Evolutionary conservation across 345 rosid species (phyloP).

Genomic region (Durio zibethinus): DNA sequence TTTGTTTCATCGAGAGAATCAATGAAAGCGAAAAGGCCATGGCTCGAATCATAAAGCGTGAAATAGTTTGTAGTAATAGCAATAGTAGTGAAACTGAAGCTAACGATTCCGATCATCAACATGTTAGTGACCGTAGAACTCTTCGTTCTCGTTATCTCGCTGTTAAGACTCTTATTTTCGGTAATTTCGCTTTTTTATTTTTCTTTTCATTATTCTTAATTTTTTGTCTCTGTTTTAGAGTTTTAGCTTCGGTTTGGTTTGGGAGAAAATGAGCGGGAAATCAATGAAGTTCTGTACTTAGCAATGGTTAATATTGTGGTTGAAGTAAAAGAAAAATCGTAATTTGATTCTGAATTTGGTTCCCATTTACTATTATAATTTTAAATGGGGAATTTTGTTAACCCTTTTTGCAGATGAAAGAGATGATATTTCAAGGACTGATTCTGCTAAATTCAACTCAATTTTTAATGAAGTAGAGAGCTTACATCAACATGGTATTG

Average conservation of each 20-base stretch:
- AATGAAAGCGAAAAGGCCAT: background rate
- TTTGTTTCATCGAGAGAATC: background rate
- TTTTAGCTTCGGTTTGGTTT: background rate
- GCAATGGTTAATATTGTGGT: background rate
- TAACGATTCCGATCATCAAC: background rate
- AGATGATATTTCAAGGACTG: conserved; percentile 29
- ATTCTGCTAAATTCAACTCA: conserved; percentile 27
- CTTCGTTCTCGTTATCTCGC: conserved; percentile 37
- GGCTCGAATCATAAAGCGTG: background rate
- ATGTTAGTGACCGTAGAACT: conserved; percentile 1
- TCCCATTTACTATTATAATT: background rate
- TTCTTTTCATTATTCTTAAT: background rate
- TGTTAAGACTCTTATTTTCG: conserved; percentile 30
- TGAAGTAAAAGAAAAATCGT: background rate
- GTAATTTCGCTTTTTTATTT: conserved; percentile 8
- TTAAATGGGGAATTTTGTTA: background rate
- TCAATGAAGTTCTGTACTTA: background rate
- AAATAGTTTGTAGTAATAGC: background rate
- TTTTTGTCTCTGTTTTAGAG: background rate
- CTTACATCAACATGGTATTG: conserved; percentile 41
- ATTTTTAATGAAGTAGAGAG: conserved; percentile 33
- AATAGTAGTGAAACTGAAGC: background rate
- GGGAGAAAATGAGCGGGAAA: background rate
- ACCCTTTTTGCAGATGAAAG: conserved; percentile 28
- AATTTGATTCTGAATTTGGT: background rate